Evolutionary conservation across 2,329 filamentous ascomycete genomes (phyloP).

Genomic region (Aspergillus ruber): DNA sequence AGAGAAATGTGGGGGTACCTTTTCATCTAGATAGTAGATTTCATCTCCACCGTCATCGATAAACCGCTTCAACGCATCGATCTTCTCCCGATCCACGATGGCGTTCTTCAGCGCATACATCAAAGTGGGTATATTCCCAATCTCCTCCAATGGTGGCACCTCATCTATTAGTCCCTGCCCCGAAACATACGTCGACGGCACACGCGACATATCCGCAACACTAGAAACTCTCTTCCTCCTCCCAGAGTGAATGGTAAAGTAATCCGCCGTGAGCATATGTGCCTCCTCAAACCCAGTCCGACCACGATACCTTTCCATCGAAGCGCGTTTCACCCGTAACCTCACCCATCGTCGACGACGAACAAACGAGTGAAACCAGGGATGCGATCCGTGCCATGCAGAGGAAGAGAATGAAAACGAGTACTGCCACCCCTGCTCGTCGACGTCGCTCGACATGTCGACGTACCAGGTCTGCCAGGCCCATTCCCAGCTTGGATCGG

Average conservation of each 20-base stretch:
- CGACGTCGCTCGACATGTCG: conserved; percentile 72
- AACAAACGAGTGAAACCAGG: conserved; percentile 95
- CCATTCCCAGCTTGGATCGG: conserved; percentile 95
- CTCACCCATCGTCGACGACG: conserved; percentile 81
- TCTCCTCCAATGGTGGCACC: conserved; percentile 45
- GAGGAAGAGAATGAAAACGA: conserved; percentile 78
- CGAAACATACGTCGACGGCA: conserved; percentile 19
- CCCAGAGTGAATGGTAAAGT: conserved; percentile 68
- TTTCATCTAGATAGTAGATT: conserved; percentile 64
- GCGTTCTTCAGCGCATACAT: conserved; percentile 61
- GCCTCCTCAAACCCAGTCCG: conserved; percentile 40
- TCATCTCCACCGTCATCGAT: conserved; percentile 71
- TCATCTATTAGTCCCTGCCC: conserved; percentile 37
- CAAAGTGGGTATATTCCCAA: conserved; percentile 61
- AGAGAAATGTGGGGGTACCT: conserved; percentile 28
- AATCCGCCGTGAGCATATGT: conserved; percentile 66
- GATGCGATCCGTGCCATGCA: conserved; percentile 79
- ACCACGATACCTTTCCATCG: conserved; percentile 14
- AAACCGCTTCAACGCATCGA: conserved; percentile 75
- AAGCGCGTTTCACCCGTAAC: conserved; percentile 61
- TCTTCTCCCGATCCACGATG: conserved; percentile 84
- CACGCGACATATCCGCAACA: conserved; percentile 23
- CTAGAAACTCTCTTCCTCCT: conserved; percentile 41
- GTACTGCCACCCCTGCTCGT: conserved; percentile 94
- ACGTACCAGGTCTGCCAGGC: conserved; percentile 66